Evolutionary conservation across 345 rosid genomes (phyloP), one percentile per base, ranked within the genome.

Genomic region (Eucalyptus camaldulensis): DNA sequence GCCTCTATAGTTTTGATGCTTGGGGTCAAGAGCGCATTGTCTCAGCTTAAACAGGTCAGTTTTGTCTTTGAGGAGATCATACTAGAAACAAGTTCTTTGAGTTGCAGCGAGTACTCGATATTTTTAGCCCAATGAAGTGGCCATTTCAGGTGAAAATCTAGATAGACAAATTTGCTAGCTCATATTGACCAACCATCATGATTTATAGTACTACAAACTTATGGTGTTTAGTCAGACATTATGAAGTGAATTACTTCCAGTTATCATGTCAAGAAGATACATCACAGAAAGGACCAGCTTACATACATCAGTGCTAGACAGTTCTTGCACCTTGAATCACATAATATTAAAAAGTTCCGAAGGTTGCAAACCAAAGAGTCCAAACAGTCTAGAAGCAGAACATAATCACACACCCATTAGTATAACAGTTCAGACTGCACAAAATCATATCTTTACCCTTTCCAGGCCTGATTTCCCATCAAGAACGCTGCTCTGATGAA

Each of bases 401-500:
- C 83, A 76, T 15, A 37, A 76, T 76, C 83, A 40, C 27, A 37
- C 45, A 37, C 37, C 83, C 45, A 76, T 19, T 76, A 50, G 25
- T 31, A 86, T 31, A 29, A 86, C 29, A 86, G 45, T 17, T n/a
- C 49, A 44, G 49, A 11, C 49, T 58, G 31, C 10, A 31, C 88
- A 47, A 10, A 53, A 60, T 86, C 29, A 67, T 40, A 87, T 86
- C 81, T 91, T 87, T 33, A 91, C 45, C 13, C 88, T 37, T 15
- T 93, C 94, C 89, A 95, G 90, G 90, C 76, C 31, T 9, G 93
- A 89, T 87, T 94, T 94, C 13, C 91, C 88, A 8, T 89, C 89
- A 21, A 94, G 94, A 25, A 53, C 85, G 65, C 44, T 90, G 90
- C 93, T 90, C 60, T 92, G 94, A 19, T 93, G 94, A 90, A 89